Evolutionary conservation across 2,329 filamentous ascomycete species (phyloP).

Genomic region (Fusarium liriodendri): DNA sequence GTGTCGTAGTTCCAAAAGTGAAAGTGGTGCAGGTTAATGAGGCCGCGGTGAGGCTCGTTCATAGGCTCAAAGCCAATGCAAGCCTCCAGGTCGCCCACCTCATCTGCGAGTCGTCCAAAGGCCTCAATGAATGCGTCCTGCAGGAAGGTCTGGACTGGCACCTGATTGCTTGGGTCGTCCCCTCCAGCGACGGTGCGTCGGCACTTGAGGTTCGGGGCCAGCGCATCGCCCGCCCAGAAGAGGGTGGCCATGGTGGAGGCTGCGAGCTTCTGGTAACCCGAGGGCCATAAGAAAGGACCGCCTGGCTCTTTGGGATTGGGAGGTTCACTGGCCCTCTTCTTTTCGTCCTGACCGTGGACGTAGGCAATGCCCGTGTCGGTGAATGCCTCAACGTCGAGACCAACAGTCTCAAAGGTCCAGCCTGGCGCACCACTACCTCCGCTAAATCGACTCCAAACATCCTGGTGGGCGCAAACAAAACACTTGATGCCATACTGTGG

Average conservation of each 20-base stretch:
- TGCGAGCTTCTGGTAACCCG: constrained; percentile 52
- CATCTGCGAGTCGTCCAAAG: constrained; percentile 50
- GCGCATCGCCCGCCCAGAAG: constrained; percentile 45
- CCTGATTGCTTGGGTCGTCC: constrained; percentile 20
- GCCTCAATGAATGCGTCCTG: constrained; percentile 50
- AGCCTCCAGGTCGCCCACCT: constrained; percentile 47
- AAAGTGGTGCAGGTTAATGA: constrained; percentile 53
- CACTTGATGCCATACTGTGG: constrained; percentile 53
- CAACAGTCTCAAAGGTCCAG: constrained; percentile 56
- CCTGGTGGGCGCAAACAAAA: constrained; percentile 57
- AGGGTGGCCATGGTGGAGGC: constrained; percentile 48
- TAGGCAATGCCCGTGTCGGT: constrained; percentile 49
- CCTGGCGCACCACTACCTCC: constrained; percentile 56
- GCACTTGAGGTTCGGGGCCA: constrained; percentile 46
- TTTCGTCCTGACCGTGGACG: constrained; percentile 50
- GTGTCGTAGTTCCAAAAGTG: constrained; percentile 56
- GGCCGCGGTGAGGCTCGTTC: constrained; percentile 56
- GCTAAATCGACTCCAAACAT: constrained; percentile 57
- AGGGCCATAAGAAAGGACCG: constrained; percentile 52
- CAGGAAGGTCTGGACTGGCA: constrained; percentile 46
- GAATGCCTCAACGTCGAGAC: constrained; percentile 53
- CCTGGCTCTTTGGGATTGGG: constrained; percentile 48
- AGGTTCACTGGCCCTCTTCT: constrained; percentile 38
- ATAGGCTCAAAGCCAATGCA: constrained; percentile 55
- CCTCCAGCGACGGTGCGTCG: constrained; percentile 29